Conservation (phyloP, 768 basidiomycete genomes). For the Termitomyces heimii region DNA sequence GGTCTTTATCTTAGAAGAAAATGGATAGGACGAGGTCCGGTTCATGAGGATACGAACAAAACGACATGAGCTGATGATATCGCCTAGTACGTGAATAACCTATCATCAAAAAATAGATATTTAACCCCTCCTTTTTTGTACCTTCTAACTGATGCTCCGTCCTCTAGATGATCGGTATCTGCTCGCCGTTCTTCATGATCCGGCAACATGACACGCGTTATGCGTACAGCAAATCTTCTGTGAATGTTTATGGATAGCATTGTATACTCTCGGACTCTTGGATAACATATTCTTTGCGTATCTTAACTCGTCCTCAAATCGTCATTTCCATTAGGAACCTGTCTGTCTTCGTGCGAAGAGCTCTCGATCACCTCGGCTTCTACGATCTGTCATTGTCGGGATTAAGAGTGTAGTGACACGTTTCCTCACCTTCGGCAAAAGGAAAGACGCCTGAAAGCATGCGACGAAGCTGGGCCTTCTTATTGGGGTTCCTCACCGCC, state of each 20-base stretch:
- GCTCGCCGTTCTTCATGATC: conserved; percentile 80
- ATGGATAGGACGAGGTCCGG: conserved; percentile 69
- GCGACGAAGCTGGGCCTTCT: background rate
- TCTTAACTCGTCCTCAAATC: too few species aligned
- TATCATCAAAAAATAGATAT: too few species aligned
- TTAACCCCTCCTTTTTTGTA: too few species aligned
- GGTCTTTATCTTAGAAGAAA: background rate
- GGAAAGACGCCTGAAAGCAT: background rate
- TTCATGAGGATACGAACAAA: conserved; percentile 91
- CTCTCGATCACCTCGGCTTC: background rate
- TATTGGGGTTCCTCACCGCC: background rate
- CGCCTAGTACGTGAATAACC: conserved; percentile 61
- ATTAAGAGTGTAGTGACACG: too few species aligned
- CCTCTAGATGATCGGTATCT: conserved; percentile 69
- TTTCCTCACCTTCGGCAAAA: background rate
- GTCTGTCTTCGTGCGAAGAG: background rate
- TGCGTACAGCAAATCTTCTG: background rate
- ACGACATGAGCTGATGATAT: conserved; percentile 91
- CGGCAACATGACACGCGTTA: conserved; percentile 32
- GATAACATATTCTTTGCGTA: background rate
- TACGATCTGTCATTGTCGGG: background rate
- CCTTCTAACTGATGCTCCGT: background rate
- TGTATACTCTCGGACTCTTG: conserved; percentile 7
- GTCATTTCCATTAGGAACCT: background rate
- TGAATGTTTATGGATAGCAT: background rate